These are phyloP conservation scores for Fraxinus baroniana DNA, from an alignment of 305 asterid species.

Conservation along the genomic window DNA sequence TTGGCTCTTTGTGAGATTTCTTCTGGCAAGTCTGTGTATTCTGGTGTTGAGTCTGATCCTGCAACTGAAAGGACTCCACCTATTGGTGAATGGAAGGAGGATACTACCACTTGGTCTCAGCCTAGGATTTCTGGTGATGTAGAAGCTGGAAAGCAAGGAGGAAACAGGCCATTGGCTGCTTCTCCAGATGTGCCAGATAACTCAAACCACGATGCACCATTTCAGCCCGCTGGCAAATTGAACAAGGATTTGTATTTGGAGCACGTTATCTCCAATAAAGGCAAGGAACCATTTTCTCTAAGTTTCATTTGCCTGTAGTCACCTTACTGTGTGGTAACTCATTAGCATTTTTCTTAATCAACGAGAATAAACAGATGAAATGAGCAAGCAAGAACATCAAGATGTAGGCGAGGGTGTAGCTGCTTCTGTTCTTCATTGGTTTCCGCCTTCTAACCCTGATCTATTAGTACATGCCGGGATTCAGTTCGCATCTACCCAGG, in stretches of 20 bases:
- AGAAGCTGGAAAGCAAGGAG: constrained; percentile 40
- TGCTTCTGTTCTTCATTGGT: constrained; percentile 79
- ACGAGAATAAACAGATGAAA: constrained; percentile 73
- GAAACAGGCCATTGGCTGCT: constrained; percentile 24
- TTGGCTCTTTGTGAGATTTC: constrained; percentile 32
- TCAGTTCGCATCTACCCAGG: constrained; percentile 47
- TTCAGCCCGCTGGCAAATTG: constrained; percentile 41
- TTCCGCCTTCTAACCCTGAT: constrained; percentile 48
- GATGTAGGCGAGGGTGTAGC: constrained; percentile 93
- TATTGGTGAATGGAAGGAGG: constrained; percentile 44
- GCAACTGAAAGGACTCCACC: constrained; percentile 36
- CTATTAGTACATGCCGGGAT: constrained; percentile 31
- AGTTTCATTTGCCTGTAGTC: not conserved
- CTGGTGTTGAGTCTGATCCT: constrained; percentile 33
- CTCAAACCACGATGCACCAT: constrained; percentile 38
- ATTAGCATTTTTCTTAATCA: constrained; percentile 19
- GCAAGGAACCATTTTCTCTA: constrained; percentile 27
- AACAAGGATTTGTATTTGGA: constrained; percentile 39
- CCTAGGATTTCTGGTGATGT: constrained; percentile 36
- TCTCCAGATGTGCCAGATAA: constrained; percentile 42
- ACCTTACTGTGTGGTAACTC: constrained; percentile 18
- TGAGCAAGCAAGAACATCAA: constrained; percentile 81
- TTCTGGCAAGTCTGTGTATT: constrained; percentile 21
- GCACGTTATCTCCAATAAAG: constrained; percentile 51
- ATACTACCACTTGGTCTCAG: constrained; percentile 34